phyloP scores from a whole-genome alignment of 495 filamentous ascomycete species.

The Usnea hakonensis region DNA sequence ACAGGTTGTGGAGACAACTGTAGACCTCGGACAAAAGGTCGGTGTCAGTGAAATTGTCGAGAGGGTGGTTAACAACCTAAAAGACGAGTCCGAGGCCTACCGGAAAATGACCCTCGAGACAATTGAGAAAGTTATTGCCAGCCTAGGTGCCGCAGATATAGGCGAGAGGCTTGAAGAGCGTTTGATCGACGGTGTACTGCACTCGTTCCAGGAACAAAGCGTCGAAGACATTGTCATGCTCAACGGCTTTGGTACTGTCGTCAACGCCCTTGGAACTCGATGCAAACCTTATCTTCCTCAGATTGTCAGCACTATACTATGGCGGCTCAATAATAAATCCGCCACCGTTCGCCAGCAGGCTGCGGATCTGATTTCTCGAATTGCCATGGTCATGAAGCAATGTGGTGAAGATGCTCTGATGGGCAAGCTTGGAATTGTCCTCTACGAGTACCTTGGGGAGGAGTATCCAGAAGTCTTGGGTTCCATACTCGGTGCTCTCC shows the following conservation, averaged over 20 bases:
- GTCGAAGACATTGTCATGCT: constrained; percentile 94
- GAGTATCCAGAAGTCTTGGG: constrained; percentile 98
- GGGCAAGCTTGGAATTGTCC: constrained; percentile 91
- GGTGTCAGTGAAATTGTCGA: constrained; percentile 93
- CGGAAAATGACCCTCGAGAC: constrained; percentile 99
- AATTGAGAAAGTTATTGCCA: constrained; percentile 88
- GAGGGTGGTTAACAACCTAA: constrained; percentile 86
- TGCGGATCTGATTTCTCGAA: constrained; percentile 90
- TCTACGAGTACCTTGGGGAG: constrained; percentile 98
- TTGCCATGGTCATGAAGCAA: constrained; percentile 98
- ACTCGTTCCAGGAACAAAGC: constrained; percentile 96
- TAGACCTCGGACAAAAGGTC: constrained; percentile 95
- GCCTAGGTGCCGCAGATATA: constrained; percentile 88
- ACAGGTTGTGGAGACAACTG: constrained; percentile 96
- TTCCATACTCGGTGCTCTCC: constrained; percentile 89
- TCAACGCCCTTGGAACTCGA: constrained; percentile 87
- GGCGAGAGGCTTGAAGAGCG: constrained; percentile 86
- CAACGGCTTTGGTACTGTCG: constrained; percentile 97
- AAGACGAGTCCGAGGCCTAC: constrained; percentile 97
- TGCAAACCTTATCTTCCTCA: constrained; percentile 96
- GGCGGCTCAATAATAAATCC: constrained; percentile 95
- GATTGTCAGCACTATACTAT: constrained; percentile 94
- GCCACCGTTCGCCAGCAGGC: constrained; percentile 95
- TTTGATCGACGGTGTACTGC: constrained; percentile 91
- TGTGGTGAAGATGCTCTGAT: constrained; percentile 92